phyloP scores from a whole-genome alignment of 2,329 filamentous ascomycete genomes.

The Stylonectria norvegica region DNA sequence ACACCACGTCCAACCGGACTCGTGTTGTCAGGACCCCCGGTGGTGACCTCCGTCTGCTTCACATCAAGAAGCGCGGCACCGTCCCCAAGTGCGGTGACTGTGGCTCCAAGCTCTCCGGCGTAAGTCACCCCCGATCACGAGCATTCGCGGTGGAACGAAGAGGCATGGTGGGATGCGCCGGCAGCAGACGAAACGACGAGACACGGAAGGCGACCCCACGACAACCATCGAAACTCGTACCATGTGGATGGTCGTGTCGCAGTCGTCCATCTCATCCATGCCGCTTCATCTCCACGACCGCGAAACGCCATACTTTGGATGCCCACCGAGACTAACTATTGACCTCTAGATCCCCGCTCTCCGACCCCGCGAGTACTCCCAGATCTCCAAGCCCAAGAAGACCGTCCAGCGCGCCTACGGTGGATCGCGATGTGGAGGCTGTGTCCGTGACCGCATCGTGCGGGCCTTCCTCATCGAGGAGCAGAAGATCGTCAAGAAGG shows the following conservation, averaged over 20 bases:
- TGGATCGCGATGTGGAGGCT: constrained; percentile 97
- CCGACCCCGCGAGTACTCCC: constrained; percentile 95
- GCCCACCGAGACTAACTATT: constrained; percentile 15
- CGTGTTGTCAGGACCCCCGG: constrained; percentile 95
- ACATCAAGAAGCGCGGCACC: constrained; percentile 99
- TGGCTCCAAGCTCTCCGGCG: constrained; percentile 93
- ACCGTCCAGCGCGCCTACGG: constrained; percentile 98
- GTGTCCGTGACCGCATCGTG: constrained; percentile 96
- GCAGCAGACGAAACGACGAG: no score
- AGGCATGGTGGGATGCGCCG: constrained; percentile 16
- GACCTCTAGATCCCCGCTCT: constrained; percentile 77
- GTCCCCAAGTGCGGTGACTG: constrained; percentile 99
- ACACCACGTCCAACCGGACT: constrained; percentile 96
- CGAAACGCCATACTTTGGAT: constrained; percentile 7
- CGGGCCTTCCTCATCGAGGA: constrained; percentile 99
- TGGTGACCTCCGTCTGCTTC: constrained; percentile 90
- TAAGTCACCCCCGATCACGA: constrained; percentile 57
- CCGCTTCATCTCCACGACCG: constrained; percentile 5
- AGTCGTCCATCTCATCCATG: not conserved
- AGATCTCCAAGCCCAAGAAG: constrained; percentile 98
- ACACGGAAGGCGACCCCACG: not conserved
- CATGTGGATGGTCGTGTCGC: no score
- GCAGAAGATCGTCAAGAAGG: constrained; percentile 99
- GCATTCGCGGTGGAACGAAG: constrained; percentile 10
- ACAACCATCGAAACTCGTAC: no score